Base-by-base conservation (phyloP, 1,139 yeast species). In the Geotrichum restrictum region DNA sequence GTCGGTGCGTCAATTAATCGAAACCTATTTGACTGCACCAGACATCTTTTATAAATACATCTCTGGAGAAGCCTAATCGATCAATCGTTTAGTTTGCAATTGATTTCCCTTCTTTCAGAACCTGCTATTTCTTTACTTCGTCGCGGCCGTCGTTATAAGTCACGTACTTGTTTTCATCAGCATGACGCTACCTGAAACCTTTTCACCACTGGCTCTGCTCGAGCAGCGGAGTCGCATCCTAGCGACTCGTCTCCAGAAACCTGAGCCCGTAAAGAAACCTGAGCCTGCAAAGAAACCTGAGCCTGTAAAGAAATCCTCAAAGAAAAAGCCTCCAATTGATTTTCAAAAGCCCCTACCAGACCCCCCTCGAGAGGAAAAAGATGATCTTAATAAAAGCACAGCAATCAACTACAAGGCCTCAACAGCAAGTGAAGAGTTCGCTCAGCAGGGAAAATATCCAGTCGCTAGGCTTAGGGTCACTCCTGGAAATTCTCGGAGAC, bases 191-290 rank as follows among this genome's bases (percentile, higher is more conserved):
- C 49, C 53, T 14, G 37, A 36, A 32, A 39, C 39, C 24, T 18
- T 63, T 49, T 62, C 66, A 19, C 69, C 69, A 29, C 51, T 65
- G 53, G 68, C 64, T 44, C 54, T 62, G 48, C 59, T 65, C 39
- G 67, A 64, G 45, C 60, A 62, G 49, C 57, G 64, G 42, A 61
- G 64, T 48, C 56, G 66, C 34, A 59, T 60, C 39, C 51, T 65
- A 56, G 67, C 67, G 14, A 54, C 58, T 27, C 54, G 52, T 22
- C 57, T 63, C 48, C 34, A 41, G 18, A 47, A 52, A 1, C 44
- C 52, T 2, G 36, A 13, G n/a, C n/a, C 5, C 5, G 11, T 5
- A 33, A 11, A 5, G 11, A 14, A 11, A 33, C n/a, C 16, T 33
- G 32, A 33, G 36, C 19, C 10, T 8, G 29, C 5, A 8, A 24